Conservation (phyloP, 176 grass and related monocot species). For the Secale cereale region DNA sequence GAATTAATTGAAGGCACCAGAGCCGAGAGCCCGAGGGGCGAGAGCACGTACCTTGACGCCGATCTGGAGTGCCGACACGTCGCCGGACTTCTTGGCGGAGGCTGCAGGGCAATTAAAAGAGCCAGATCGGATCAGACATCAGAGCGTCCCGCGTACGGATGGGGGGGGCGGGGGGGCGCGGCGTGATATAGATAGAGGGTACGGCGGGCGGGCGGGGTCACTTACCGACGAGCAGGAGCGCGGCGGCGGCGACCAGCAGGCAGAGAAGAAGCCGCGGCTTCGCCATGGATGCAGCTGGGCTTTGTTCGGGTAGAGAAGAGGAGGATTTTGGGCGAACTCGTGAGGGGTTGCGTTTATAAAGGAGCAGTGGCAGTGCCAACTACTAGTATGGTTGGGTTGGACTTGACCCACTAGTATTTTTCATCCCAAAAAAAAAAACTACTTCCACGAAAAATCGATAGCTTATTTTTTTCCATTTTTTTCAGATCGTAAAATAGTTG, state of each 20-base stretch:
- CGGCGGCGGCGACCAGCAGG: constrained; percentile 9
- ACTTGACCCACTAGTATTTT: background rate
- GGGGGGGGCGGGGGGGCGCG: background rate
- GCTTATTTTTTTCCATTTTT: background rate
- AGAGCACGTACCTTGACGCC: constrained; percentile 66
- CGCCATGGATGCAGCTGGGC: constrained; percentile 36
- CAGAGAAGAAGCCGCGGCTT: constrained; percentile 31
- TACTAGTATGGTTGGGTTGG: background rate
- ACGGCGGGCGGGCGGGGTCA: no score
- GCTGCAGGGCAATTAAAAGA: constrained; percentile 26
- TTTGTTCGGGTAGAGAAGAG: background rate
- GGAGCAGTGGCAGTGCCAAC: background rate
- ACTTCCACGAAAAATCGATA: background rate
- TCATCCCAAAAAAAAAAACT: background rate
- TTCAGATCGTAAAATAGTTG: background rate
- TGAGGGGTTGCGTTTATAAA: background rate
- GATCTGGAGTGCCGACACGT: constrained; percentile 92
- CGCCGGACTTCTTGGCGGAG: constrained; percentile 74
- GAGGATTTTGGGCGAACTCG: background rate
- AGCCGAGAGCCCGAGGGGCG: background rate
- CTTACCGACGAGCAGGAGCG: constrained; percentile 43
- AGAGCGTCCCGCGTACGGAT: background rate
- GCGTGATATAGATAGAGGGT: background rate
- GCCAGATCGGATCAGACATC: constrained; percentile 30
- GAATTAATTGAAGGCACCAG: background rate